A percentile compares a stretch with the other conserved stretches of the same genome.
Evolutionary conservation across 495 filamentous ascomycete genomes (phyloP).

Genomic region (Aspergillus sclerotioniger): DNA sequence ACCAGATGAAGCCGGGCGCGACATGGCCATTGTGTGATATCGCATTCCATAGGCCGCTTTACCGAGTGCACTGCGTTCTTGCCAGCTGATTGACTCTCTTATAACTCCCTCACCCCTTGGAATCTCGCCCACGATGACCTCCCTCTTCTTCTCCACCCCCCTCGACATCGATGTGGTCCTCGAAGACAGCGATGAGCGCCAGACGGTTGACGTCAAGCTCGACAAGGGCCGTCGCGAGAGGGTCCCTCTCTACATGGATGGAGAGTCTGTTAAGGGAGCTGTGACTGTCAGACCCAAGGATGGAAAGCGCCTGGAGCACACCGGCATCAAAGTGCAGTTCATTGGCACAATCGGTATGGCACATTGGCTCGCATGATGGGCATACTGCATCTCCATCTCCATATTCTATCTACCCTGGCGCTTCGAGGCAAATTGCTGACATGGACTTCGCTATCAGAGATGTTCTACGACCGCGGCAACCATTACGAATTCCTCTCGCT

Average conservation of each 20-base stretch:
- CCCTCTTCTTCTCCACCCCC: constrained; percentile 96
- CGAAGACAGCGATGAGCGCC: constrained; percentile 87
- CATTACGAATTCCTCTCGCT: constrained; percentile 98
- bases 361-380: constrained; percentile 5
- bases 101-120: constrained; percentile 1
- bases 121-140: constrained; percentile 60
- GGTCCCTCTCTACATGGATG: constrained; percentile 94
- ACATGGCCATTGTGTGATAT: constrained; percentile 11
- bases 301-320: constrained; percentile 96
- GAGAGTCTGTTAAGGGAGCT: constrained; percentile 93
- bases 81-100: constrained; percentile 1
- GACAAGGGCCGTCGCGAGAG: constrained; percentile 97
- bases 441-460: constrained; percentile 54
- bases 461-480: constrained; percentile 99
- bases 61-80: constrained; percentile 3
- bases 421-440: constrained; percentile 7
- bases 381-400: neutral
- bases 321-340: constrained; percentile 99
- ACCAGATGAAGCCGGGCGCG: constrained; percentile 17
- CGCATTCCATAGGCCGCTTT: neutral
- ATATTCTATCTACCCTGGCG: neutral
- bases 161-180: constrained; percentile 99
- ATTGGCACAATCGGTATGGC: constrained; percentile 90
- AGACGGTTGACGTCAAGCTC: constrained; percentile 94
- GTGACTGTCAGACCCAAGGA: constrained; percentile 97